These are phyloP conservation scores for Cupressus sempervirens DNA, from an alignment of 75 land plant species.

Conservation along the genomic window DNA sequence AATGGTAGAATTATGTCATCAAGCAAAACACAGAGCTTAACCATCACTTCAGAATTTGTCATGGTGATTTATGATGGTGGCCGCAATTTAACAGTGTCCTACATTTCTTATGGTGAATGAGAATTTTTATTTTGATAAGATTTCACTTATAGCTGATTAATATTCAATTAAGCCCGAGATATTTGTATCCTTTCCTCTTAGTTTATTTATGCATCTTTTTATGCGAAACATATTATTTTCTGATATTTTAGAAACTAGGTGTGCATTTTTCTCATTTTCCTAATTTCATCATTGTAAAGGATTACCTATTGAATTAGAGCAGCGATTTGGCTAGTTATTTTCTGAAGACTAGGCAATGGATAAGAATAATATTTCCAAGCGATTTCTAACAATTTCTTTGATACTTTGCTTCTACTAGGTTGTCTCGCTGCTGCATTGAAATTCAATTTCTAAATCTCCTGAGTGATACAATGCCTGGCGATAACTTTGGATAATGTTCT, in stretches of 20 bases:
- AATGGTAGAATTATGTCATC: background rate
- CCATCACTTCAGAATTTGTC: background rate
- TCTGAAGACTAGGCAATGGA: background rate
- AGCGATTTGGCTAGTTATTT: background rate
- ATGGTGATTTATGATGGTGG: background rate
- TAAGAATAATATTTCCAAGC: background rate
- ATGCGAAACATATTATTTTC: background rate
- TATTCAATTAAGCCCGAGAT: background rate
- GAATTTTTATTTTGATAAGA: background rate
- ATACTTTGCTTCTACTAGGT: background rate
- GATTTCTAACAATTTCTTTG: background rate
- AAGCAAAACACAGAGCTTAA: background rate
- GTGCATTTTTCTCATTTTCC: background rate
- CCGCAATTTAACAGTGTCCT: background rate
- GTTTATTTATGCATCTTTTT: background rate
- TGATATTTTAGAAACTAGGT: background rate
- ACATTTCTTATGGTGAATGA: background rate
- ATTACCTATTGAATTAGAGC: background rate
- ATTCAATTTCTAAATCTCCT: background rate
- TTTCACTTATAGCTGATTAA: background rate
- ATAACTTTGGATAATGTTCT: background rate
- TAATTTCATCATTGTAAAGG: background rate
- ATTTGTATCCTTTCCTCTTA: background rate
- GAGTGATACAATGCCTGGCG: background rate
- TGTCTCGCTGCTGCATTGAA: background rate